Evolutionary conservation across 2,329 filamentous ascomycete genomes (phyloP), one percentile per base, ranked within the genome.

Genomic region (Ophiocordyceps camponoti-rufipedis): DNA sequence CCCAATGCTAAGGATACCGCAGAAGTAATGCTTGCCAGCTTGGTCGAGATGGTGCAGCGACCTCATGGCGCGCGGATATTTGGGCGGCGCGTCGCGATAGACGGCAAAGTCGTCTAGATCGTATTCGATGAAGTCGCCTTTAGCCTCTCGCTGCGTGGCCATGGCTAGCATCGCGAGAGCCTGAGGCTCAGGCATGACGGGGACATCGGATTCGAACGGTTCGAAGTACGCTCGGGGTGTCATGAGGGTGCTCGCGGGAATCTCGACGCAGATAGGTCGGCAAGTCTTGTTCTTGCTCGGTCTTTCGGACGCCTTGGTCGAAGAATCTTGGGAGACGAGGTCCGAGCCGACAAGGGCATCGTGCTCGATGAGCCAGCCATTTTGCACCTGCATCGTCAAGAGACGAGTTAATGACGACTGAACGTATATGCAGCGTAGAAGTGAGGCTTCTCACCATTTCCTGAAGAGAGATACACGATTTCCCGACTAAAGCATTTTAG

Each of bases 31-130:
- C 5, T 49, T 53, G 14, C 54, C 56, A 38, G 58, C 60, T 0
- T 56, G 65, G 3, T 66, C 59, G 0, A 81, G 61, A 9, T 71
- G 59, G 19, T 81, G 68, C 0, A 82, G 58, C 0, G 73, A 62
- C 5, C 68, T 62, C 54, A 84, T 66, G 49, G 81, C 75, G 43
- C 61, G 55, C 0, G 61, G 58, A 45, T 68, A 64, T 0, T 48
- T 28, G 0, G 41, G 23, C 23, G 41, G 23, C 23, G 23, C 23
- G 42, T 68, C 54, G 23, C 67, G 57, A 52, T 82, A 83, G 1
- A 82, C 61, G 2, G 65, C 64, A 53, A 83, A 83, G 2, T 74
- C 57, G 10, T 76, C 62, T 0, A 83, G 59, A 4, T 70, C 60
- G 12, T 79, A 64, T 43, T 77, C 72, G 7, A 65, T 48, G 18